phyloP scores from a whole-genome alignment of 345 rosid genomes.

The Populus pruinosa region DNA sequence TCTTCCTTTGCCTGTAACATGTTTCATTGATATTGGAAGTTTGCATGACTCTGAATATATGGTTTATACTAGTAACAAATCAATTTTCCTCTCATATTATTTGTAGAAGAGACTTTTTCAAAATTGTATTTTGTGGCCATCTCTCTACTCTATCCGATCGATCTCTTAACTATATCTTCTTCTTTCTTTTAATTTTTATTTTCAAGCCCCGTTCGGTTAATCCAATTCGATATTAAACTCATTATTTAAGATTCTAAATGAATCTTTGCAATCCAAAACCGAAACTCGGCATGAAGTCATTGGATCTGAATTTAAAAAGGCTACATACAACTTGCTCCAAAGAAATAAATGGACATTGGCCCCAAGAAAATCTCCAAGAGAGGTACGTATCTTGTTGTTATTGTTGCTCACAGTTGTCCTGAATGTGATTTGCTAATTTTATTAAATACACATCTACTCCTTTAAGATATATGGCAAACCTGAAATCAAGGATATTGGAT shows the following conservation, averaged over 20 bases:
- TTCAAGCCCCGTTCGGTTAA: neutral
- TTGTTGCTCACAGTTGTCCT: constrained; percentile 17
- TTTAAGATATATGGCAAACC: neutral
- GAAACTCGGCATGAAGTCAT: neutral
- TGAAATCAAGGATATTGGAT: neutral
- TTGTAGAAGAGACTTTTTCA: neutral
- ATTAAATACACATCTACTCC: neutral
- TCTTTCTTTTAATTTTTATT: neutral
- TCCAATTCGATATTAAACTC: neutral
- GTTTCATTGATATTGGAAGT: neutral
- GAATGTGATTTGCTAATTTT: neutral
- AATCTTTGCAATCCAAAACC: neutral
- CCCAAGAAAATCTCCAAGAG: neutral
- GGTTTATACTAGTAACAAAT: neutral
- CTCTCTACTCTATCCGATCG: neutral
- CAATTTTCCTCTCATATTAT: neutral
- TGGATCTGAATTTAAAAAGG: constrained; percentile 17
- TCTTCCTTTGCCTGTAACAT: neutral
- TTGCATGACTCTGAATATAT: neutral
- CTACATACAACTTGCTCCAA: neutral
- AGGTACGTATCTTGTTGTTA: neutral
- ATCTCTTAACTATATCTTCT: neutral
- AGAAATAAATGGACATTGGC: neutral
- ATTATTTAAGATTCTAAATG: neutral
- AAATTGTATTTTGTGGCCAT: neutral